A percentile compares a stretch with the other conserved stretches of the same genome.
phyloP scores from a whole-genome alignment of 1,139 yeast species.

The Yamadazyma membranifaciens region DNA sequence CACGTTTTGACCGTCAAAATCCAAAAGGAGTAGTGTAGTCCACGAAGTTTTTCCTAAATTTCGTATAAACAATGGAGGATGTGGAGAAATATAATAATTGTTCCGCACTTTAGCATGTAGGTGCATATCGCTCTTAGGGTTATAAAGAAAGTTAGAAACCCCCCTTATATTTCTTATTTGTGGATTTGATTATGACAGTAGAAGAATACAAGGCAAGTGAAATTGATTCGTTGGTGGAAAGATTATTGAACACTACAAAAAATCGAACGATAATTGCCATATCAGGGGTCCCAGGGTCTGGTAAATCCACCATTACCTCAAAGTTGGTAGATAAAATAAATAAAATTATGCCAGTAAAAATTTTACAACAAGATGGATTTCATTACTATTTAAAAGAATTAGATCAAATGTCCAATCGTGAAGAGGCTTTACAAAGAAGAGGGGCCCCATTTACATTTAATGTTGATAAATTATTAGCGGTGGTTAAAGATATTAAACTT shows the following conservation, averaged over 20 bases:
- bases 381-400: conserved; percentile 14
- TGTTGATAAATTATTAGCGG: conserved; percentile 35
- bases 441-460: conserved; percentile 91
- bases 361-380: conserved; percentile 63
- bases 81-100: too few relatives aligned
- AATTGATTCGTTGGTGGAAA: conserved; percentile 1
- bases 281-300: conserved; percentile 8
- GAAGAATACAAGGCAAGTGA: conserved; percentile 3
- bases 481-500: conserved; percentile 19
- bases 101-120: too few relatives aligned
- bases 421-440: conserved; percentile 59
- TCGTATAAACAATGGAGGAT: too few relatives aligned
- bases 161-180: too few relatives aligned
- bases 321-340: neutral
- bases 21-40: too few relatives aligned
- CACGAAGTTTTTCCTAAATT: too few relatives aligned
- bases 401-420: conserved; percentile 26
- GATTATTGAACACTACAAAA: neutral
- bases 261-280: conserved; percentile 5
- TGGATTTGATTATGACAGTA: conserved; percentile 4
- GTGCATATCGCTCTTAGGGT: neutral
- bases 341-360: conserved; percentile 22
- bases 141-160: neutral
- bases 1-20: too few relatives aligned
- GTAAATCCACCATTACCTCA: conserved; percentile 7